Base-by-base conservation (phyloP, 768 basidiomycete species). In the Steccherinum ochraceum region DNA sequence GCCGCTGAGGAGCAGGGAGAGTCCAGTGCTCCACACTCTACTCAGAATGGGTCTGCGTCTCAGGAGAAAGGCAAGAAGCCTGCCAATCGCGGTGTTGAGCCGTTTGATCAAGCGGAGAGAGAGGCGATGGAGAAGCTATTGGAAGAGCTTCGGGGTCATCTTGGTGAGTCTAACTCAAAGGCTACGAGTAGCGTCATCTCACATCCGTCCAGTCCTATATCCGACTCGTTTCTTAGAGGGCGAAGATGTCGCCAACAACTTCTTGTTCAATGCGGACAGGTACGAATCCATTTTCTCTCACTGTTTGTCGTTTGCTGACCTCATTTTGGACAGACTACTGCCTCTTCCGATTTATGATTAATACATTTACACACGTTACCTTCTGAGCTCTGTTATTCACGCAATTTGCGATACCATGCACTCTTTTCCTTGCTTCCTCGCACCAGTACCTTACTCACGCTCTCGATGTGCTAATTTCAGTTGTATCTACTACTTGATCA, bases 161-260 rank as follows among this genome's bases (percentile, higher is more conserved):
- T 99, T 24, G 93, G 94, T 93, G 61, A 59, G 80, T 57, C 19
- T 18, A 11, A 21, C 46, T 27, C n/a, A 39, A 26, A 19, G 13
- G 21, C 35, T 46, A 3, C 21, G 11, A 46, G n/a, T 42, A 20
- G 27, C 20, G 13, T 43, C n/a, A n/a, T 18, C 4, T 35, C 21
- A 2, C 45, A 2, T 1, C 13, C 25, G n/a, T 12, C 19, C 57
- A 95, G 94, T 97, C 35, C 49, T 90, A 11, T 89, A 89, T 68
- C 84, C 94, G 2, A 88, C 75, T 13, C 81, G 83, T 11, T 97
- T 97, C 71, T 62, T 98, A 53, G 94, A 97, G 67, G 88, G 81
- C n/a, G 94, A 97, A 68, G 92, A 95, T 62, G 74, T 81, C 1
- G 84, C 87, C 4, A 86, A 94, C 57, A 97, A 98, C 65, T 95